phyloP scores from a whole-genome alignment of 768 basidiomycete genomes.

The Boletus fagicola region DNA sequence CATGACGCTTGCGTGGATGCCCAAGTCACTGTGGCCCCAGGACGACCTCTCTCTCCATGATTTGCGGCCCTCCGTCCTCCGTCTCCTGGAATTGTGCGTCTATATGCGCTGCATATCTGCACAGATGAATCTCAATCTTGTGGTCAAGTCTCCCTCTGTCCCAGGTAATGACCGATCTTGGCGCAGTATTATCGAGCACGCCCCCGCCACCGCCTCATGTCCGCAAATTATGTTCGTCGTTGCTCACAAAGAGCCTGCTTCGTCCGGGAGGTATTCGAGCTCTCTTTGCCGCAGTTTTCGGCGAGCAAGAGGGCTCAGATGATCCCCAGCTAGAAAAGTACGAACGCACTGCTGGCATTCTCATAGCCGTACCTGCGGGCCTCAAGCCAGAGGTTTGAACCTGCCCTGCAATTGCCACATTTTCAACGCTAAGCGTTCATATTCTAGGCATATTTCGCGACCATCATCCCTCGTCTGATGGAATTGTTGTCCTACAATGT shows the following conservation, averaged over 20 bases:
- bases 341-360: constrained; percentile 64
- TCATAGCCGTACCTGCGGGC: constrained; percentile 60
- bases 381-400: constrained; percentile 52
- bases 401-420: neutral
- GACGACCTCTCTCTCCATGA: constrained; percentile 42
- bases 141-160: constrained; percentile 53
- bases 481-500: constrained; percentile 42
- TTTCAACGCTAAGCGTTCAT: constrained; percentile 1
- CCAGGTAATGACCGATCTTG: constrained; percentile 64
- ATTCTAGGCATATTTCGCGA: constrained; percentile 58
- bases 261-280: constrained; percentile 70
- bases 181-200: constrained; percentile 49
- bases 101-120: constrained; percentile 14
- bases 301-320: constrained; percentile 52
- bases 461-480: constrained; percentile 55
- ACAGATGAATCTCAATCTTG: constrained; percentile 9
- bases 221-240: constrained; percentile 54
- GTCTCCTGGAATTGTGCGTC: constrained; percentile 63
- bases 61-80: constrained; percentile 51
- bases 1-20: constrained; percentile 72
- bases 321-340: constrained; percentile 65
- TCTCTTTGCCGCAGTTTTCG: constrained; percentile 66
- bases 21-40: constrained; percentile 45
- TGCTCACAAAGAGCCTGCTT: constrained; percentile 69
- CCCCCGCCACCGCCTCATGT: constrained; percentile 48